Evolutionary conservation across 2,329 filamentous ascomycete species (phyloP), one percentile per base, ranked within the genome.

Genomic region (Orbilia brochopaga): DNA sequence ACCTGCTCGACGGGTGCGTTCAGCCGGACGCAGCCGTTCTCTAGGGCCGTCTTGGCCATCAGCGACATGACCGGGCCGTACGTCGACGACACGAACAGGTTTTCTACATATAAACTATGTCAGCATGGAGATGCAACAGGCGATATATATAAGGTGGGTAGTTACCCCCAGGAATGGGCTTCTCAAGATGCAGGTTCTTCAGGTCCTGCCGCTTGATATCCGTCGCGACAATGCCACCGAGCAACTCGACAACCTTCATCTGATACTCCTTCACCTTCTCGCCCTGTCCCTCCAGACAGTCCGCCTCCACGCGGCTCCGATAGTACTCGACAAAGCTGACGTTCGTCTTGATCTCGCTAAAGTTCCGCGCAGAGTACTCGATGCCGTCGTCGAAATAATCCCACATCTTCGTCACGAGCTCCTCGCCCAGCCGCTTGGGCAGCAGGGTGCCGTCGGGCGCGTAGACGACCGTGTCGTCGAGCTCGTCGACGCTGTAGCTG

Each of bases 141-240:
- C 15, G 13, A 51, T 13, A 7, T n/a, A 27, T 4, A 51, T 2
- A 21, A 21, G 23, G 11, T n/a, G 11, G 23, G 13, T 17, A 21
- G 42, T 76, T 81, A 85, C 85, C 85, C 51, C 88, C 89, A 77
- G 91, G 88, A 58, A 91, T 87, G 74, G 88, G 90, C 78, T 91
- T 88, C 77, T 92, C 89, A 3, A 92, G 78, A 88, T 88, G 91
- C 78, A 91, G 90, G 80, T 86, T 91, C 80, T 87, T 90, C 32
- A 91, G 80, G 75, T 88, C 90, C 78, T 92, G 89, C 24, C 77
- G 83, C 58, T 82, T 80, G 7, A 90, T 81, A 0, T 86, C 83
- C 67, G 84, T 88, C 13, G 89, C 89, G 4, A 91, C 83, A 77
- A 90, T 91, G 0, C 85, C 85, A 1, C 89, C 89, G 88, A 89